Percentiles rank a stretch among this genome's conserved stretches.
Conservation (phyloP, 73 alveolate species). For the Tetrahymena thermophila region DNA sequence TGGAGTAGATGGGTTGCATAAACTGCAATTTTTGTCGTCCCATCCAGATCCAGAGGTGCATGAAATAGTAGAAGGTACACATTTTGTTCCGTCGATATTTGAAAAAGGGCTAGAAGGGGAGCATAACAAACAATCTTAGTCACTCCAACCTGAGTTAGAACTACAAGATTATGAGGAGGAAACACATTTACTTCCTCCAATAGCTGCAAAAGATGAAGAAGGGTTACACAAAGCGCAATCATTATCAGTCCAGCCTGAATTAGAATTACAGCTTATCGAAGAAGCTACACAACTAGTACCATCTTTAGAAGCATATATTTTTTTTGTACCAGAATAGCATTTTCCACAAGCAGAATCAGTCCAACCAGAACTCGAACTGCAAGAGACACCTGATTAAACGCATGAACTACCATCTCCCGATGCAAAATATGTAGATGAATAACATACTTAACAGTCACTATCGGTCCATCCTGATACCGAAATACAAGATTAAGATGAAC, state of each 20-base stretch:
- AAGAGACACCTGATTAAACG: neutral
- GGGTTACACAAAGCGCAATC: neutral
- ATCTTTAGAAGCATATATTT: neutral
- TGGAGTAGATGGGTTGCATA: neutral
- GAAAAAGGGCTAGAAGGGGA: neutral
- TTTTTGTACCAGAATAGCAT: neutral
- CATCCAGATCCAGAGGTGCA: neutral
- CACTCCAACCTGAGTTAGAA: neutral
- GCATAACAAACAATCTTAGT: neutral
- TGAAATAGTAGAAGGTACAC: neutral
- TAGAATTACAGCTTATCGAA: neutral
- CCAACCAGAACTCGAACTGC: neutral
- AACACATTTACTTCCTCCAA: neutral
- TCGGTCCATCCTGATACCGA: neutral
- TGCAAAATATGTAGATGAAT: neutral
- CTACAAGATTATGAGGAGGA: neutral
- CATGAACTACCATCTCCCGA: neutral
- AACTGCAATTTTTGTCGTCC: neutral
- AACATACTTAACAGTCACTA: neutral
- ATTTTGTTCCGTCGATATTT: neutral
- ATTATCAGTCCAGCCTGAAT: neutral
- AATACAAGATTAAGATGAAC: neutral
- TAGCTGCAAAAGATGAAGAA: neutral
- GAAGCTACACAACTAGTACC: neutral
- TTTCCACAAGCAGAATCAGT: neutral